Evolutionary conservation across 1,284 basidiomycete species (phyloP).

Genomic region (Rhodotorula sp.): DNA sequence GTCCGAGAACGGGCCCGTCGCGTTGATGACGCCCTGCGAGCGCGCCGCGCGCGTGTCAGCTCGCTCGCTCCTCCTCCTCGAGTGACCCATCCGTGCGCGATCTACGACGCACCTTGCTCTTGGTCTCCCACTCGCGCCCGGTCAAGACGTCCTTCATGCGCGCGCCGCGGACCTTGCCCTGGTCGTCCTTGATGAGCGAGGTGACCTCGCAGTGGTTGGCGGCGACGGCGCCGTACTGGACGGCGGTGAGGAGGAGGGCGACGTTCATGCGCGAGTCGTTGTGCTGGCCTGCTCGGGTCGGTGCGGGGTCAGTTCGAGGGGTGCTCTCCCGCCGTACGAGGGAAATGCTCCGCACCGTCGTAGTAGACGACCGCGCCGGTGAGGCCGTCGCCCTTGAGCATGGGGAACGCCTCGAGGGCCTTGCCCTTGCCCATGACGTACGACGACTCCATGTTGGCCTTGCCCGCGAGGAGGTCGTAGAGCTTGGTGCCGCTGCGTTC

Average conservation of each 20-base stretch:
- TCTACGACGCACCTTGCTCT: conserved; percentile 65
- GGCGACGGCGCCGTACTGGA: conserved; percentile 85
- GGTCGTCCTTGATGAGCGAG: conserved; percentile 66
- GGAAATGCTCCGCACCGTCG: conserved; percentile 65
- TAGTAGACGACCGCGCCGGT: conserved; percentile 96
- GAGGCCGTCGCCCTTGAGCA: conserved; percentile 89
- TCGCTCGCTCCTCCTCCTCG: too few relatives aligned
- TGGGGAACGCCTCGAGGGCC: conserved; percentile 91
- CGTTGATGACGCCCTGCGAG: conserved; percentile 82
- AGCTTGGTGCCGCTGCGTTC: conserved; percentile 78
- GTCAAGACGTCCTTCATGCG: conserved; percentile 79
- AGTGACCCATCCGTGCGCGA: too few relatives aligned
- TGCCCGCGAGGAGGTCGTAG: conserved; percentile 93
- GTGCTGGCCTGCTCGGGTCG: conserved; percentile 87
- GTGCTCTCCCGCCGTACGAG: too few relatives aligned
- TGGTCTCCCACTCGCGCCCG: conserved; percentile 77
- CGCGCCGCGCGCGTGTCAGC: background rate
- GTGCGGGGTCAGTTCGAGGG: too few relatives aligned
- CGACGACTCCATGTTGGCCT: conserved; percentile 94
- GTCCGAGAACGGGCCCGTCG: conserved; percentile 93
- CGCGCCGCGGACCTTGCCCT: conserved; percentile 66
- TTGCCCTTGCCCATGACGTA: conserved; percentile 94
- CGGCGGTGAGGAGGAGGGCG: conserved; percentile 88
- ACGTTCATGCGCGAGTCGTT: conserved; percentile 99
- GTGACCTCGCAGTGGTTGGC: conserved; percentile 91